A percentile compares a stretch with the other conserved stretches of the same genome.
Conservation (phyloP, 495 filamentous ascomycete species). For the Penicillium goetzii region DNA sequence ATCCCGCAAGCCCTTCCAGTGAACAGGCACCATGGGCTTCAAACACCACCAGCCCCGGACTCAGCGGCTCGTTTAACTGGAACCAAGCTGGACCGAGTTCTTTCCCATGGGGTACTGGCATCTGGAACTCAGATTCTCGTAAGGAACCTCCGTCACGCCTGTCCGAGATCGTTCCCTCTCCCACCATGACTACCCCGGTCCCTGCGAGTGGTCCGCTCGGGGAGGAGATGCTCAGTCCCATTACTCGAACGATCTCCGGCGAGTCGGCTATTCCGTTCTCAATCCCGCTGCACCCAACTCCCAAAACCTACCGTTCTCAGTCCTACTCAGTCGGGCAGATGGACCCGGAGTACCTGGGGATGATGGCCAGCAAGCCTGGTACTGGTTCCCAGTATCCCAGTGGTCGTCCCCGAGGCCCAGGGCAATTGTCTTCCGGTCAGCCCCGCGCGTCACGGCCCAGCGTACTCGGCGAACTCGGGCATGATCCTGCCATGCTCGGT, state of each 20-base stretch:
- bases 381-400: constrained; percentile 40
- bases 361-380: constrained; percentile 48
- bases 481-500: constrained; percentile 69
- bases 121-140: constrained; percentile 74
- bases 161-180: constrained; percentile 76
- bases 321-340: constrained; percentile 96
- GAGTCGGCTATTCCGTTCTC: constrained; percentile 78
- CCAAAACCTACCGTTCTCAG: constrained; percentile 91
- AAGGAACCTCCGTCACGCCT: constrained; percentile 76
- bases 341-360: constrained; percentile 64
- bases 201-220: constrained; percentile 42
- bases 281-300: constrained; percentile 88
- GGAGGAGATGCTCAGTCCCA: constrained; percentile 59
- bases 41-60: constrained; percentile 46
- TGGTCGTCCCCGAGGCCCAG: constrained; percentile 53
- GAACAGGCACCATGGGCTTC: constrained; percentile 72
- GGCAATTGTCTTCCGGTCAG: constrained; percentile 69
- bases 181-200: constrained; percentile 66
- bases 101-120: constrained; percentile 75
- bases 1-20: constrained; percentile 71
- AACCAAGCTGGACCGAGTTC: constrained; percentile 58
- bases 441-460: constrained; percentile 85
- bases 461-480: constrained; percentile 78
- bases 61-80: constrained; percentile 60
- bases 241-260: constrained; percentile 55